Evolutionary conservation across 345 rosid species (phyloP), one percentile per base, ranked within the genome.

Genomic region (Pistacia integerrima): DNA sequence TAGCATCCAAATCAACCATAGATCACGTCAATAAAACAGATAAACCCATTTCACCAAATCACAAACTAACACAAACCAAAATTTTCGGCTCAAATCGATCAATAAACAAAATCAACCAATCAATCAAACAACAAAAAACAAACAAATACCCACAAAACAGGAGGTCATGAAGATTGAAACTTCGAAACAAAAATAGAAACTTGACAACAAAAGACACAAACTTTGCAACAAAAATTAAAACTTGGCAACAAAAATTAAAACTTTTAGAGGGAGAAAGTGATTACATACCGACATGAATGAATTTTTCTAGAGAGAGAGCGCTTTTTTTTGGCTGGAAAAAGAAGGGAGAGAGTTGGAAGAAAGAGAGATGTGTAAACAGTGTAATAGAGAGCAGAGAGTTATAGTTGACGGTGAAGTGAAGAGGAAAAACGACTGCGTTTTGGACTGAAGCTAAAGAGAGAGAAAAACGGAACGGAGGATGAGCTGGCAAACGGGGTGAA

Each of bases 241-340:
- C 41, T 64, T 7, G 20, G 41, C 55, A 13, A 82, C 38, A 60
- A 66, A 49, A 36, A 67, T 6, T 60, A 28, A 77, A 75, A 64
- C 49, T 69, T 8, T 59, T 0, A 60, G 25, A 77, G 36, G 62
- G 56, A 73, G 44, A 64, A 14, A 64, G 76, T 56, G 73, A 55
- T 67, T 16, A 79, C 93, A 77, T 86, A 90, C 93, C 93, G 91
- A 82, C 93, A 90, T 90, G 88, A 84, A 85, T 85, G 76, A 67
- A 64, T 25, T 22, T 18, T 41, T 41, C 9, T 41, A 17, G 60
- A 76, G 82, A 78, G 84, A 83, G 78, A 81, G n/a, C 28, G 12
- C 11, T 25, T 14, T 10, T 74, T 63, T 61, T 3, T 11, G 14
- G 9, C 38, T 22, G 12, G 12, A 59, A 60, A 51, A 9, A 56